Evolutionary conservation across 2,329 filamentous ascomycete species (phyloP).

Genomic region (Apiospora koreana): DNA sequence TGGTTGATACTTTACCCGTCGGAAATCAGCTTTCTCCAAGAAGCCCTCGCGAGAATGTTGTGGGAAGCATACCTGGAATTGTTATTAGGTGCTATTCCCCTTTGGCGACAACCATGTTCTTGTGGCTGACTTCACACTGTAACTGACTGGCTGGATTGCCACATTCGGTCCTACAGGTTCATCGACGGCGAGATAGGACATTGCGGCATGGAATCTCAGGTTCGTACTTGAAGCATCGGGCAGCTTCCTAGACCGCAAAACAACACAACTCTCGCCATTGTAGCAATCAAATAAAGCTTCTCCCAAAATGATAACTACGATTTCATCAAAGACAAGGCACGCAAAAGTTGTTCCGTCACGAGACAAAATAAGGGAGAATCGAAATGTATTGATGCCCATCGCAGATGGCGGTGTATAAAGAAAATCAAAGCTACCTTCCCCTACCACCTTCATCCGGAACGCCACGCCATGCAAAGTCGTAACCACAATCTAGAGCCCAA

Average conservation of each 20-base stretch:
- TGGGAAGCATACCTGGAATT: too few species aligned
- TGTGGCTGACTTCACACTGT: not conserved
- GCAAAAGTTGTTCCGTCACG: too few species aligned
- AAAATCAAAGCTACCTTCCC: not conserved
- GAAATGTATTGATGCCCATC: conserved; percentile 2
- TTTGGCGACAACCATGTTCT: not conserved
- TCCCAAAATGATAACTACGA: too few species aligned
- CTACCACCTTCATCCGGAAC: not conserved
- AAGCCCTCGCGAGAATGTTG: too few species aligned
- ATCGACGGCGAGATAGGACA: not conserved
- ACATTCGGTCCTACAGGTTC: not conserved
- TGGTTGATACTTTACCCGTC: too few species aligned
- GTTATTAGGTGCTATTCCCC: not conserved
- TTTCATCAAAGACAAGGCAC: too few species aligned
- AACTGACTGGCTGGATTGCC: not conserved
- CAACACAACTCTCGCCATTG: too few species aligned
- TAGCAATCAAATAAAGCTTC: too few species aligned
- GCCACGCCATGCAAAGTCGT: conserved; percentile 2
- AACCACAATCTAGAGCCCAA: not conserved
- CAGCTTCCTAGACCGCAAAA: not conserved
- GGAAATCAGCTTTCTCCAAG: too few species aligned
- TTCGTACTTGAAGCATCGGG: not conserved
- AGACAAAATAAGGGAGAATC: not conserved
- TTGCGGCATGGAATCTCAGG: not conserved
- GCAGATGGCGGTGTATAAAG: not conserved